phyloP scores from a whole-genome alignment of 2,329 filamentous ascomycete species.

The Cladosporium austrohemisphaericum region DNA sequence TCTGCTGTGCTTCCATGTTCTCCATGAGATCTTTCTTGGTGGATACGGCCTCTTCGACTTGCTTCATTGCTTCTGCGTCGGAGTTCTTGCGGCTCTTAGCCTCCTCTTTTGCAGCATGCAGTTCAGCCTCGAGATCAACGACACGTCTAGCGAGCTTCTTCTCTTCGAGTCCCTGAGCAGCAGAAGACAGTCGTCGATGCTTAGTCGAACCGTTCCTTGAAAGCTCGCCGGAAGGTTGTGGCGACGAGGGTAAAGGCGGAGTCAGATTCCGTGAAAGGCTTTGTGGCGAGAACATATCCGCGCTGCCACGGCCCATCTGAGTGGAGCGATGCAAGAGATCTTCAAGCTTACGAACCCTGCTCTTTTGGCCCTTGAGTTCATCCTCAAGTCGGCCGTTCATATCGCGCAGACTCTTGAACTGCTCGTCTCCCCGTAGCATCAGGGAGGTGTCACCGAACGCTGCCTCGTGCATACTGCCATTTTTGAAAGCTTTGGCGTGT shows the following conservation, averaged over 20 bases:
- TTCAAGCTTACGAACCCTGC: slow-evolving; percentile 84
- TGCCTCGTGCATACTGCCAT: slow-evolving; percentile 91
- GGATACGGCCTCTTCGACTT: slow-evolving; percentile 80
- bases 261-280: slow-evolving; percentile 24
- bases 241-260: slow-evolving; percentile 19
- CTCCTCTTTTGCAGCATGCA: slow-evolving; percentile 72
- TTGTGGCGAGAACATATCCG: slow-evolving; percentile 32
- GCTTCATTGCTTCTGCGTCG: slow-evolving; percentile 60
- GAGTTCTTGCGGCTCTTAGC: slow-evolving; percentile 51
- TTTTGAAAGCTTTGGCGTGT: slow-evolving; percentile 89
- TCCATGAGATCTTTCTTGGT: slow-evolving; percentile 91
- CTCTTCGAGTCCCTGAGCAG: slow-evolving; percentile 60
- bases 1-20: slow-evolving; percentile 89
- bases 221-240: slow-evolving; percentile 22
- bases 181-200: slow-evolving; percentile 55
- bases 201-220: slow-evolving; percentile 25
- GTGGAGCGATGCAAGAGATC: slow-evolving; percentile 84
- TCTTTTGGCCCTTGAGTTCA: slow-evolving; percentile 81
- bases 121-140: slow-evolving; percentile 70
- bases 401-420: slow-evolving; percentile 55
- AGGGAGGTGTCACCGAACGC: slow-evolving; percentile 81
- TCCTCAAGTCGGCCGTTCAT: slow-evolving; percentile 56
- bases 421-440: slow-evolving; percentile 81
- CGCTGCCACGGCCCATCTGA: slow-evolving; percentile 48
- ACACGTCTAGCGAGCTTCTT: slow-evolving; percentile 60